Evolutionary conservation across 345 rosid genomes (phyloP).

Genomic region (Boechera divaricarpa): DNA sequence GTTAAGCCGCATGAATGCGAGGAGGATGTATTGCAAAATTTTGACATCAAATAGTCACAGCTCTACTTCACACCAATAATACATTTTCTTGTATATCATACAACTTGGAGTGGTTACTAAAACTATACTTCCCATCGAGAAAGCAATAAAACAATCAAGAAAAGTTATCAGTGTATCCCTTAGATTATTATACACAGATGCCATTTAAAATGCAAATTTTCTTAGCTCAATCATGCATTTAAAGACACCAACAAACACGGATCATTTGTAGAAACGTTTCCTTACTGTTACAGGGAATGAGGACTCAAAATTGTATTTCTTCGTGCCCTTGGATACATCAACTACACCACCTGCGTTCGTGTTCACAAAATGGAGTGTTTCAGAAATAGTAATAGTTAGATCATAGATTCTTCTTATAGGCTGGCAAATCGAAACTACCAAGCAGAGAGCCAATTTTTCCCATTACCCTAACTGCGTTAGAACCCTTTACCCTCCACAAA

Average conservation of each 20-base stretch:
- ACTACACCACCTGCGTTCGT: slow-evolving; percentile 70
- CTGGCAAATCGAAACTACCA: background rate
- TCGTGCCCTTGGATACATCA: slow-evolving; percentile 66
- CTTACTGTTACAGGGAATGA: slow-evolving; percentile 69
- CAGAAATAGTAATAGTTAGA: slow-evolving; percentile 10
- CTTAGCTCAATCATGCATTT: background rate
- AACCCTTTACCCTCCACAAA: background rate
- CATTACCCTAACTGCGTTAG: background rate
- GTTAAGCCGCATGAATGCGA: background rate
- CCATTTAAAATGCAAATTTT: background rate
- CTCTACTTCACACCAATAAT: slow-evolving; percentile 4
- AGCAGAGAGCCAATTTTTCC: slow-evolving; percentile 14
- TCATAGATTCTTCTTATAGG: background rate
- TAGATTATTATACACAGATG: background rate
- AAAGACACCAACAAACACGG: slow-evolving; percentile 1
- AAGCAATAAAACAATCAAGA: background rate
- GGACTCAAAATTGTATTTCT: slow-evolving; percentile 60
- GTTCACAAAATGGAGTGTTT: slow-evolving; percentile 22
- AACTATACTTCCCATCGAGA: background rate
- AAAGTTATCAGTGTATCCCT: background rate
- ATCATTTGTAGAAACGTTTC: slow-evolving; percentile 15
- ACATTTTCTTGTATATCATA: slow-evolving; percentile 5
- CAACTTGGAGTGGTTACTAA: background rate
- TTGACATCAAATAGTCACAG: background rate
- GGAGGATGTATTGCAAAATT: background rate